These are phyloP conservation scores for Tetrahymena malaccensis DNA, from an alignment of 73 alveolate genomes.

Conservation along the genomic window DNA sequence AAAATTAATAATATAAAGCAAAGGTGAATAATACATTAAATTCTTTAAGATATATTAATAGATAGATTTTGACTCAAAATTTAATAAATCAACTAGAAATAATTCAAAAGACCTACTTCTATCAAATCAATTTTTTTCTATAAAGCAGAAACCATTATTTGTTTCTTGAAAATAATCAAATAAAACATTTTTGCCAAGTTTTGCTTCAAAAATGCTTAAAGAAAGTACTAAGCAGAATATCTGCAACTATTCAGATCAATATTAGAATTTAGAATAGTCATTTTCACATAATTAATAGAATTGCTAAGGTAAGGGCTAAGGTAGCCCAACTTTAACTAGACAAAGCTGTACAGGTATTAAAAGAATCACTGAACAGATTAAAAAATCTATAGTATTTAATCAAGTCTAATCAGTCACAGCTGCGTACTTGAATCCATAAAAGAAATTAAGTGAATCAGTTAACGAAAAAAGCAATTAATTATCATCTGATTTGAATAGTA, in stretches of 20 bases:
- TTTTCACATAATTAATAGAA: not conserved
- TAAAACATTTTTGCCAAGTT: not conserved
- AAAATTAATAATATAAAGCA: not conserved
- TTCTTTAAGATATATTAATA: not conserved
- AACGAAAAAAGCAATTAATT: not conserved
- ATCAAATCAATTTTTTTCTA: no score
- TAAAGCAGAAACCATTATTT: not conserved
- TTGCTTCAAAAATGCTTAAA: not conserved
- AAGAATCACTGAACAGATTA: not conserved
- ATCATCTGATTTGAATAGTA: not conserved
- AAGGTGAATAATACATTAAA: not conserved
- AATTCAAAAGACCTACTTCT: not conserved
- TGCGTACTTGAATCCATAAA: not conserved
- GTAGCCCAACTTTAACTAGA: not conserved
- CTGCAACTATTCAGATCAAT: not conserved
- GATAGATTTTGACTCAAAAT: not conserved
- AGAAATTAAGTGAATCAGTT: not conserved
- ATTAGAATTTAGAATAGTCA: not conserved
- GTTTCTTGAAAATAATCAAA: not conserved
- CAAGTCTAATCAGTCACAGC: not conserved
- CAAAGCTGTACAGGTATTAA: not conserved
- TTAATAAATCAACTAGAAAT: not conserved
- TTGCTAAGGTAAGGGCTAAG: not conserved
- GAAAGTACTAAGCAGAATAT: not conserved
- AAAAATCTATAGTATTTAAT: not conserved